phyloP scores from a whole-genome alignment of 768 basidiomycete species.

The Mycena pura region DNA sequence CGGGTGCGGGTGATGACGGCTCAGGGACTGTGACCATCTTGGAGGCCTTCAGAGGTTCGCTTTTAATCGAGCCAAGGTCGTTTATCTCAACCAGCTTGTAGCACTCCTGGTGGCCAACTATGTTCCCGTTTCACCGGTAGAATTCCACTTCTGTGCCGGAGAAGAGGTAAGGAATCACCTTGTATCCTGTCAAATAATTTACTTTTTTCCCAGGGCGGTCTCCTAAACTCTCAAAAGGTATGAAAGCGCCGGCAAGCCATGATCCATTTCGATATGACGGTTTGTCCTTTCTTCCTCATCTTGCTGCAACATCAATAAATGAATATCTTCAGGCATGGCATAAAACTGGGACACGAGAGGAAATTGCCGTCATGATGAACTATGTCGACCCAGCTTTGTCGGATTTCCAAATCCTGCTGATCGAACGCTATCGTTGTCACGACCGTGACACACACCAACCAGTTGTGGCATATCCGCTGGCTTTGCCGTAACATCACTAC shows the following conservation, averaged over 20 bases:
- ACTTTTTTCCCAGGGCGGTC: slow-evolving; percentile 27
- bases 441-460: too few relatives aligned
- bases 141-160: slow-evolving; percentile 43
- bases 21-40: slow-evolving; percentile 39
- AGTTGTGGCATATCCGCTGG: too few relatives aligned
- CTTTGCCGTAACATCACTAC: too few relatives aligned
- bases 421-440: slow-evolving; percentile 24
- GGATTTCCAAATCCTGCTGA: slow-evolving; percentile 12
- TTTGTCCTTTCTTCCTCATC: neutral
- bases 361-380: slow-evolving; percentile 19
- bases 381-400: slow-evolving; percentile 11
- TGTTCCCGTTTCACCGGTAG: slow-evolving; percentile 34
- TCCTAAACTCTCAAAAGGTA: slow-evolving; percentile 49
- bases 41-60: slow-evolving; percentile 35
- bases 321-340: slow-evolving; percentile 6
- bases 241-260: slow-evolving; percentile 44
- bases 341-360: slow-evolving; percentile 17
- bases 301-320: neutral
- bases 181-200: neutral
- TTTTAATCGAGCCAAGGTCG: slow-evolving; percentile 17
- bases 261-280: slow-evolving; percentile 40
- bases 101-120: slow-evolving; percentile 27
- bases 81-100: neutral
- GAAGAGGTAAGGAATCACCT: slow-evolving; percentile 25
- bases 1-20: slow-evolving; percentile 48